Conservation (phyloP, 2,329 filamentous ascomycete species). For the Truncatella angustata region DNA sequence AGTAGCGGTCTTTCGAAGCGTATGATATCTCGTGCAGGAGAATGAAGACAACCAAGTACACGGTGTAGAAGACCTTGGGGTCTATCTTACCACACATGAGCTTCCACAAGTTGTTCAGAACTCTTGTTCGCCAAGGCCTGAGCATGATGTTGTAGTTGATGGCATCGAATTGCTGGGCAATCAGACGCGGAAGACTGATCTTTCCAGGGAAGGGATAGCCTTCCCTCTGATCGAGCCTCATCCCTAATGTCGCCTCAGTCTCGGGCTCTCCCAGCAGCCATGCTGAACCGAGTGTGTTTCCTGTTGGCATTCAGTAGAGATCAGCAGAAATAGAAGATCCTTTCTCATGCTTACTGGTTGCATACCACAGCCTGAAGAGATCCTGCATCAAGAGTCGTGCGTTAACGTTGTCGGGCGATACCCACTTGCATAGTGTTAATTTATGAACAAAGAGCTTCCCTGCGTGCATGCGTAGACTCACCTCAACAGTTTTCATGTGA, state of each 20-base stretch:
- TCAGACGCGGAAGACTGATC: slow-evolving; percentile 31
- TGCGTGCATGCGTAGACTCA: not conserved
- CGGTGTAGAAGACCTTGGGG: slow-evolving; percentile 24
- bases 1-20: slow-evolving; percentile 38
- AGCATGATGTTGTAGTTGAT: slow-evolving; percentile 22
- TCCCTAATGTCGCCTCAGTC: slow-evolving; percentile 35
- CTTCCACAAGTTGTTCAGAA: slow-evolving; percentile 25
- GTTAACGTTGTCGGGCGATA: slow-evolving; percentile 24
- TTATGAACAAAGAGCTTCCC: slow-evolving; percentile 11
- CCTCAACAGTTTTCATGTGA: slow-evolving; percentile 9
- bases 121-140: slow-evolving; percentile 17
- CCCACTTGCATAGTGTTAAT: slow-evolving; percentile 20
- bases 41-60: slow-evolving; percentile 30
- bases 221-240: slow-evolving; percentile 33
- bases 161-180: slow-evolving; percentile 29
- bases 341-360: slow-evolving; percentile 37
- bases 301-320: slow-evolving; percentile 24
- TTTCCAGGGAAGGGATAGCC: slow-evolving; percentile 36
- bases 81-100: slow-evolving; percentile 24
- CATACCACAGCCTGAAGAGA: slow-evolving; percentile 45
- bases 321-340: not conserved
- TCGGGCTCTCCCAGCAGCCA: slow-evolving; percentile 33
- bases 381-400: slow-evolving; percentile 34
- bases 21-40: slow-evolving; percentile 36
- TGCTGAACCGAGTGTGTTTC: slow-evolving; percentile 43